A percentile compares a stretch with the other conserved stretches of the same genome.
These are phyloP conservation scores for Ostreobium quekettii DNA, from an alignment of 139 green algal species.

Conservation along the genomic window DNA sequence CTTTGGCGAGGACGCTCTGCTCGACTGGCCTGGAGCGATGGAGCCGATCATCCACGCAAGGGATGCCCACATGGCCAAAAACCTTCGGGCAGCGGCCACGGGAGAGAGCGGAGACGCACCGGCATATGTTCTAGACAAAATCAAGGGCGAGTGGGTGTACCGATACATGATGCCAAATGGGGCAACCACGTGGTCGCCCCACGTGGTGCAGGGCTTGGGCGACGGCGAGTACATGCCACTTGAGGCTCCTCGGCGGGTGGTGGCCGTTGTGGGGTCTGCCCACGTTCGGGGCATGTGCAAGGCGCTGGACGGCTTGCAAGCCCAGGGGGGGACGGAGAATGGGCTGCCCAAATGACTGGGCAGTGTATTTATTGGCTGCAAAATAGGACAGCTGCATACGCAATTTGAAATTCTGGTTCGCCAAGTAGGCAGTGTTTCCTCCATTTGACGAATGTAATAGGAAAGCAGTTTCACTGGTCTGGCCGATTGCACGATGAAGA, in stretches of 20 bases:
- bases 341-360: too few relatives aligned
- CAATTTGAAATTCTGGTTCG: too few relatives aligned
- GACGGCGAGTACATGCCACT: slow-evolving; percentile 41
- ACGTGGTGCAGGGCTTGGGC: slow-evolving; percentile 39
- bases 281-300: slow-evolving; percentile 71
- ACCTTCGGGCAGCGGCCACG: slow-evolving; percentile 41
- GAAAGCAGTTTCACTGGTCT: too few relatives aligned
- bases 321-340: slow-evolving; percentile 16
- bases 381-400: too few relatives aligned
- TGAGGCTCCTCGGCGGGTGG: slow-evolving; percentile 35
- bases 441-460: too few relatives aligned
- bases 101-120: slow-evolving; percentile 23
- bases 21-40: slow-evolving; percentile 72
- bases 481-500: too few relatives aligned
- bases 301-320: slow-evolving; percentile 34
- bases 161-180: slow-evolving; percentile 56
- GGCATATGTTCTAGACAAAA: slow-evolving; percentile 36
- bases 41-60: slow-evolving; percentile 60
- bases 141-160: slow-evolving; percentile 39
- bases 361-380: too few relatives aligned
- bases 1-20: slow-evolving; percentile 76
- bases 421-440: too few relatives aligned
- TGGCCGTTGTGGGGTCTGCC: slow-evolving; percentile 74
- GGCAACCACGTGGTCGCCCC: slow-evolving; percentile 25
- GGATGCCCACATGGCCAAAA: slow-evolving; percentile 72